Evolutionary conservation across 805 yeast species (phyloP).

Genomic region (Tetrapisispora namnaoensis): DNA sequence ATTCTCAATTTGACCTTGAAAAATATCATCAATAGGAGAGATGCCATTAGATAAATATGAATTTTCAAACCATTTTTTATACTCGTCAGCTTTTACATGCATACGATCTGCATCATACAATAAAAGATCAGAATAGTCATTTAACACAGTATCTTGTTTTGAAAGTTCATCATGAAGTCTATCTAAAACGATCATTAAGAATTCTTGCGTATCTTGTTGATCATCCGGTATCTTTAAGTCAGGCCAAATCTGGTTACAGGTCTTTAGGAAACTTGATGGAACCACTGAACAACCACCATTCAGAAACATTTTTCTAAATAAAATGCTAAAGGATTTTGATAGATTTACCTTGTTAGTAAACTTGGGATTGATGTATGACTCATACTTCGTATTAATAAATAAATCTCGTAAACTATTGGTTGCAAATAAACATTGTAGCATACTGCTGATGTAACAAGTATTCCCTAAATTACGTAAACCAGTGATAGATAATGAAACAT

Average conservation of each 20-base stretch:
- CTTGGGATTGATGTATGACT: constrained; percentile 31
- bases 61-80: constrained; percentile 50
- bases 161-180: constrained; percentile 58
- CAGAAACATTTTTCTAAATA: constrained; percentile 48
- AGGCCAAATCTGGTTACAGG: constrained; percentile 45
- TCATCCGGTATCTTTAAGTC: constrained; percentile 61
- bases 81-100: constrained; percentile 35
- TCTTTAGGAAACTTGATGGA: constrained; percentile 53
- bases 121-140: constrained; percentile 32
- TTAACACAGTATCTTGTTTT: constrained; percentile 30
- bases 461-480: constrained; percentile 62
- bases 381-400: constrained; percentile 38
- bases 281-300: constrained; percentile 55
- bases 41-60: constrained; percentile 47
- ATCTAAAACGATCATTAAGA: constrained; percentile 55
- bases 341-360: constrained; percentile 20
- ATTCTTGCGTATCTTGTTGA: constrained; percentile 79
- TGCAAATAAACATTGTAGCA: constrained; percentile 61
- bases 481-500: constrained; percentile 41
- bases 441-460: constrained; percentile 68
- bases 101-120: constrained; percentile 25
- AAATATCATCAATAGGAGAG: constrained; percentile 55
- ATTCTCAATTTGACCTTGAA: constrained; percentile 68
- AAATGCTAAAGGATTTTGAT: constrained; percentile 42
- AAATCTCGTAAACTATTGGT: constrained; percentile 39